Base-by-base conservation (phyloP, 495 filamentous ascomycete species). In the Podospora conica region DNA sequence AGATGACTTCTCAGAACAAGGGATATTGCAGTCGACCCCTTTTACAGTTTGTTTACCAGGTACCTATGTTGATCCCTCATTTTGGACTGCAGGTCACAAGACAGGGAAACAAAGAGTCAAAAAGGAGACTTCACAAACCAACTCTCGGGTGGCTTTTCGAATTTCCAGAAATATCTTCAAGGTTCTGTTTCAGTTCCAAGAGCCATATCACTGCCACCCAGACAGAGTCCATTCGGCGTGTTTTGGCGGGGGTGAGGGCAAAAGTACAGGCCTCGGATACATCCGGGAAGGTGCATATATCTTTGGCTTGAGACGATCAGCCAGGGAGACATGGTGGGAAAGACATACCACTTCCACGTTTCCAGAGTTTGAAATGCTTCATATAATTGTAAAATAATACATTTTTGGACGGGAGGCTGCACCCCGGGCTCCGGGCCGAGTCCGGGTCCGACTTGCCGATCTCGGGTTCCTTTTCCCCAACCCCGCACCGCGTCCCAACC, bases 361-460 rank as follows among this genome's bases (percentile, higher is more conserved):
- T n/a, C n/a, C n/a, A n/a, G n/a, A n/a, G n/a, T n/a, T n/a, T n/a
- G n/a, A n/a, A n/a, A n/a, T n/a, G n/a, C n/a, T n/a, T n/a, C n/a
- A n/a, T n/a, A n/a, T n/a, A n/a, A n/a, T 40, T 18, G 33, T 12
- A 48, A 48, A 48, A 12, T 48, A 9, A 33, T 5, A 23, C n/a
- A 11, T 9, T 63, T 48, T 31, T 23, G 61, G 61, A 25, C 24
- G 23, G 18, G n/a, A n/a, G n/a, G 22, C 21, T 27, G 55, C 55
- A 22, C 53, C 48, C 60, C 53, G 22, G 53, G 27, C 18, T 40
- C 61, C 61, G 61, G 48, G 61, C 61, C 61, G 61, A 63, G 9
- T 23, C 61, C 61, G 61, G 55, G 40, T 33, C 61, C 61, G 61
- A 63, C 55, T 3, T 25, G 21, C 28, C 20, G 20, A 21, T 25